phyloP scores from a whole-genome alignment of 495 filamentous ascomycete species.

The Viridothelium virens region DNA sequence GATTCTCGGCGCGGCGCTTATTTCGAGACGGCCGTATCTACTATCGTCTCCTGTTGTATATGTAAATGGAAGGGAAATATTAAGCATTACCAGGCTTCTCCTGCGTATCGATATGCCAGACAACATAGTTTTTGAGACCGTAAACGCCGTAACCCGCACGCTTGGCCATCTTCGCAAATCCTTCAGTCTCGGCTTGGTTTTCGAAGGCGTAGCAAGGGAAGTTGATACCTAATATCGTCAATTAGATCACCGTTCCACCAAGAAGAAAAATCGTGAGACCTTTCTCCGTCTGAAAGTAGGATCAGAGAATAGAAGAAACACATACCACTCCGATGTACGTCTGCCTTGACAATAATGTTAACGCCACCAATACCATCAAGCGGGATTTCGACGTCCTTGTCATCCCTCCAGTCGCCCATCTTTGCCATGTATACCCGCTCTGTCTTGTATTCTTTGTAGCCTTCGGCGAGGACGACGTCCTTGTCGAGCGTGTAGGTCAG shows the following conservation, averaged over 20 bases:
- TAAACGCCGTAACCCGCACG: slow-evolving; percentile 87
- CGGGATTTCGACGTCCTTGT: slow-evolving; percentile 83
- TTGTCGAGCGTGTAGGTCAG: slow-evolving; percentile 65
- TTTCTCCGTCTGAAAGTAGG: neutral
- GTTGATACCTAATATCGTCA: slow-evolving; percentile 66
- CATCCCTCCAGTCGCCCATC: slow-evolving; percentile 83
- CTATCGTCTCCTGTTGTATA: no score
- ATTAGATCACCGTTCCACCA: no score
- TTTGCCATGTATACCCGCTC: slow-evolving; percentile 76
- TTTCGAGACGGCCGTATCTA: neutral
- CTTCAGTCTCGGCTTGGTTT: slow-evolving; percentile 98
- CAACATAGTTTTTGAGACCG: slow-evolving; percentile 93
- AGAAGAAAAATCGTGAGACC: slow-evolving; percentile 10
- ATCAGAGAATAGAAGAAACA: slow-evolving; percentile 14
- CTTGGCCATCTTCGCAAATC: slow-evolving; percentile 98
- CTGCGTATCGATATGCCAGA: slow-evolving; percentile 98
- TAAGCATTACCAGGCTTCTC: slow-evolving; percentile 80
- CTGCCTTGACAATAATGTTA: slow-evolving; percentile 93
- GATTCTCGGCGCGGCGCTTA: neutral
- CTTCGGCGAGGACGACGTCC: slow-evolving; percentile 78
- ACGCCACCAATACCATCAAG: slow-evolving; percentile 96
- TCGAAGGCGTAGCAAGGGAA: slow-evolving; percentile 97
- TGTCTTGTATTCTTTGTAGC: slow-evolving; percentile 88
- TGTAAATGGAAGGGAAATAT: no score
- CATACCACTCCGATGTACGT: slow-evolving; percentile 88